Conservation (phyloP, 345 rosid genomes). For the Kernera saxatilis region DNA sequence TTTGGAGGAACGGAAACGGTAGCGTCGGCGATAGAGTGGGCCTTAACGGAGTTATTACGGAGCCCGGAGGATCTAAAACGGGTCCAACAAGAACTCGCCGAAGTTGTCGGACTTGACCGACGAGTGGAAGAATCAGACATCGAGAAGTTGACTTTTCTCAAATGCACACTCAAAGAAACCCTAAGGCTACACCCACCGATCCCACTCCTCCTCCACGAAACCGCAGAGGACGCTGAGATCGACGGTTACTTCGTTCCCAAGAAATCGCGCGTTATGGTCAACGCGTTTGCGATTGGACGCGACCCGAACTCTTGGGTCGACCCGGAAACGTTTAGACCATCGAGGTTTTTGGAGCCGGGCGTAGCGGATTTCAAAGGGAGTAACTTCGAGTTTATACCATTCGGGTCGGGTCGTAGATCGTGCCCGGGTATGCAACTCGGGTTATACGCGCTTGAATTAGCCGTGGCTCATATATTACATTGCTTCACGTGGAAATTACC, state of each 20-base stretch:
- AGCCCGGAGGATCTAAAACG: constrained; percentile 66
- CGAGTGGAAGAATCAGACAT: constrained; percentile 75
- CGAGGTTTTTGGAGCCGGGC: constrained; percentile 60
- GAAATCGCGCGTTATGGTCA: constrained; percentile 75
- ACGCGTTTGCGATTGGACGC: constrained; percentile 82
- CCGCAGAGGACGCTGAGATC: constrained; percentile 61
- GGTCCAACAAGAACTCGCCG: constrained; percentile 73
- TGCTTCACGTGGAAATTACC: constrained; percentile 91
- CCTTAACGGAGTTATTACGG: constrained; percentile 71
- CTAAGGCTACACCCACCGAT: constrained; percentile 93
- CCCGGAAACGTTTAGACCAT: constrained; percentile 66
- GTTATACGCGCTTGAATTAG: constrained; percentile 66
- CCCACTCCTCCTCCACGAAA: constrained; percentile 94
- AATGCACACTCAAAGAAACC: constrained; percentile 71
- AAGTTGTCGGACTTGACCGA: constrained; percentile 79
- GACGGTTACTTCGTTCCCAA: constrained; percentile 67
- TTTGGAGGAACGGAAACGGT: constrained; percentile 99
- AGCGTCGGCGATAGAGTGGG: constrained; percentile 96
- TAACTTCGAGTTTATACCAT: constrained; percentile 88
- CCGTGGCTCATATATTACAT: constrained; percentile 82
- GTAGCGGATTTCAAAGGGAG: constrained; percentile 79
- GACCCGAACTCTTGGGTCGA: constrained; percentile 73
- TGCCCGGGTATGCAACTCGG: constrained; percentile 99
- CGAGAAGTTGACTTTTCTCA: constrained; percentile 66
- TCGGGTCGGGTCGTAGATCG: constrained; percentile 96